Evolutionary conservation across 768 basidiomycete species (phyloP).

Genomic region (Phanerochaete carnosa): DNA sequence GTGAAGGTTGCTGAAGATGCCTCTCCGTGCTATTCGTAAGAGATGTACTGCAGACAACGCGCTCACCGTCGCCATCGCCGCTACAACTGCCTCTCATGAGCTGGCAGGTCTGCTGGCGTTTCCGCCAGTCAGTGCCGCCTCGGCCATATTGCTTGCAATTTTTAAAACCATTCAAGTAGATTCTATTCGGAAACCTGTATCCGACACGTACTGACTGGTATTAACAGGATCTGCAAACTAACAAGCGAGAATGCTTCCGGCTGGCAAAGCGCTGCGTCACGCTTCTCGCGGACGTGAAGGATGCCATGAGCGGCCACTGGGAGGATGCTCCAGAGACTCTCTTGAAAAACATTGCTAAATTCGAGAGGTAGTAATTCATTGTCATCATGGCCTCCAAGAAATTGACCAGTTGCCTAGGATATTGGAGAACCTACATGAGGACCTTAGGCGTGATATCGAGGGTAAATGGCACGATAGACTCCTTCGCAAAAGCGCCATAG

Average conservation of each 20-base stretch:
- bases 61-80: slow-evolving; percentile 28
- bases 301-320: slow-evolving; percentile 44
- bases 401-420: slow-evolving; percentile 25
- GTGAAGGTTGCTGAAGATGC: background rate
- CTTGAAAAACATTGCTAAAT: slow-evolving; percentile 36
- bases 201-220: background rate
- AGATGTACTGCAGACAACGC: slow-evolving; percentile 24
- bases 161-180: slow-evolving; percentile 44
- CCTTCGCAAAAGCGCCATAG: slow-evolving; percentile 37
- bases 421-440: slow-evolving; percentile 34
- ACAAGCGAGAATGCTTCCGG: slow-evolving; percentile 37
- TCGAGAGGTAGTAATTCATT: slow-evolving; percentile 32
- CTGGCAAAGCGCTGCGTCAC: slow-evolving; percentile 39
- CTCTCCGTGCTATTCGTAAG: slow-evolving; percentile 13
- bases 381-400: background rate
- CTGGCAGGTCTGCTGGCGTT: slow-evolving; percentile 35
- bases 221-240: slow-evolving; percentile 29
- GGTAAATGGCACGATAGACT: slow-evolving; percentile 41
- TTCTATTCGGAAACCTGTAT: background rate
- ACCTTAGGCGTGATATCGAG: slow-evolving; percentile 36
- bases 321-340: slow-evolving; percentile 39
- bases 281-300: slow-evolving; percentile 39
- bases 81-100: slow-evolving; percentile 28
- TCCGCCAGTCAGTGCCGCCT: slow-evolving; percentile 40
- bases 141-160: slow-evolving; percentile 39